phyloP scores from a whole-genome alignment of 345 rosid genomes.

The Barbarea vulgaris region DNA sequence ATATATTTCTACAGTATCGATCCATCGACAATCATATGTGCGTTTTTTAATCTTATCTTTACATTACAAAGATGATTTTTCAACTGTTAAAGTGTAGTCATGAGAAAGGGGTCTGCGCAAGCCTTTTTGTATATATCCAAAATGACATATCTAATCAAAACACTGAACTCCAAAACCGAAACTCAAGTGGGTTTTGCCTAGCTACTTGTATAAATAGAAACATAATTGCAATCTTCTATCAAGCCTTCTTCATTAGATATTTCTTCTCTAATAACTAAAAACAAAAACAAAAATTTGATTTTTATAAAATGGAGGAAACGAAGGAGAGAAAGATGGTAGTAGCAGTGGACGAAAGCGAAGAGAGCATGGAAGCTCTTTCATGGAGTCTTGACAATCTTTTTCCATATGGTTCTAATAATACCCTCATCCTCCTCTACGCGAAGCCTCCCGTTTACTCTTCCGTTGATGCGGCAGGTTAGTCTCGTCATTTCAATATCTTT shows the following conservation, averaged over 20 bases:
- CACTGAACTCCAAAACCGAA: slow-evolving; percentile 15
- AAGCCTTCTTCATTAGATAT: slow-evolving; percentile 21
- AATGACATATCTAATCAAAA: neutral
- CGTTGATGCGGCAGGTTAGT: slow-evolving; percentile 65
- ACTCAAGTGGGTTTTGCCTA: slow-evolving; percentile 26
- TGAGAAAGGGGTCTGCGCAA: neutral
- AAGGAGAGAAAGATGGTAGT: slow-evolving; percentile 59
- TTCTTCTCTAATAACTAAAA: slow-evolving; percentile 7
- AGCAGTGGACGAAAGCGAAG: slow-evolving; percentile 89
- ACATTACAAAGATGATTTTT: neutral
- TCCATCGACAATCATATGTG: neutral
- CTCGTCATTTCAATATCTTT: neutral
- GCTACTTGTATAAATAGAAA: slow-evolving; percentile 31
- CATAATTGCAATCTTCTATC: neutral
- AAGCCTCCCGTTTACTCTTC: slow-evolving; percentile 74
- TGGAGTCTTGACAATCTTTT: slow-evolving; percentile 77
- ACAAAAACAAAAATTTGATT: neutral
- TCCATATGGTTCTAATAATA: slow-evolving; percentile 41
- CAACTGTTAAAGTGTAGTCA: neutral
- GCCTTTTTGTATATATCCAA: neutral
- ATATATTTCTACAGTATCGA: neutral
- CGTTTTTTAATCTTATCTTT: neutral
- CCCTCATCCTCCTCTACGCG: slow-evolving; percentile 74
- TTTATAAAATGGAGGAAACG: slow-evolving; percentile 27
- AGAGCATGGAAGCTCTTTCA: slow-evolving; percentile 90